These are phyloP conservation scores for Penicillium freii DNA, from an alignment of 2,329 filamentous ascomycete species.

Conservation along the genomic window DNA sequence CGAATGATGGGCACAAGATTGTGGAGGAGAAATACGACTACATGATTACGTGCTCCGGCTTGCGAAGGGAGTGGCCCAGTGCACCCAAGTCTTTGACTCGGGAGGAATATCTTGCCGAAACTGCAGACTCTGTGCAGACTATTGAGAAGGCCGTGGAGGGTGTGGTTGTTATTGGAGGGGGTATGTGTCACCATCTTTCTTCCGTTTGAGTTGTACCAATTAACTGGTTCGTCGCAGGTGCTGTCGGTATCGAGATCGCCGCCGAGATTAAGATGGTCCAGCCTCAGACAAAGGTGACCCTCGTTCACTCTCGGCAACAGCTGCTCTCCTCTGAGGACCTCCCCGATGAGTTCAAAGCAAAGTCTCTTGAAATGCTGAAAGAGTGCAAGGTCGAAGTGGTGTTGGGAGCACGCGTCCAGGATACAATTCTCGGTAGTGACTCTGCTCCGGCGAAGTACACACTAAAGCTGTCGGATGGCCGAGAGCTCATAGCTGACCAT, in stretches of 20 bases:
- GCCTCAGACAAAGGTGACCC: slow-evolving; percentile 61
- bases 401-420: slow-evolving; percentile 2
- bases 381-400: slow-evolving; percentile 55
- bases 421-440: background rate
- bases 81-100: slow-evolving; percentile 64
- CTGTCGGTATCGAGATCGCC: slow-evolving; percentile 76
- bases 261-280: slow-evolving; percentile 68
- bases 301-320: slow-evolving; percentile 67
- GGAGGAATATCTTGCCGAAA: slow-evolving; percentile 56
- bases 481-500: slow-evolving; percentile 58
- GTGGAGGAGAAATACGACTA: slow-evolving; percentile 52
- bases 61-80: slow-evolving; percentile 66
- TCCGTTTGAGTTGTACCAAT: slow-evolving; percentile 38
- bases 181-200: background rate
- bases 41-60: slow-evolving; percentile 66
- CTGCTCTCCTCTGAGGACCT: slow-evolving; percentile 70
- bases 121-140: background rate
- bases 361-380: slow-evolving; percentile 55
- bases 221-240: slow-evolving; percentile 53
- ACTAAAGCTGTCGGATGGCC: slow-evolving; percentile 60
- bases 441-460: slow-evolving; percentile 24
- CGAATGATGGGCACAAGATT: slow-evolving; percentile 1
- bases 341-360: slow-evolving; percentile 64
- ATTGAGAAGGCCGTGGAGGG: background rate
- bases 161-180: slow-evolving; percentile 58